Evolutionary conservation across 768 basidiomycete genomes (phyloP).

Genomic region (Jaapia argillacea): DNA sequence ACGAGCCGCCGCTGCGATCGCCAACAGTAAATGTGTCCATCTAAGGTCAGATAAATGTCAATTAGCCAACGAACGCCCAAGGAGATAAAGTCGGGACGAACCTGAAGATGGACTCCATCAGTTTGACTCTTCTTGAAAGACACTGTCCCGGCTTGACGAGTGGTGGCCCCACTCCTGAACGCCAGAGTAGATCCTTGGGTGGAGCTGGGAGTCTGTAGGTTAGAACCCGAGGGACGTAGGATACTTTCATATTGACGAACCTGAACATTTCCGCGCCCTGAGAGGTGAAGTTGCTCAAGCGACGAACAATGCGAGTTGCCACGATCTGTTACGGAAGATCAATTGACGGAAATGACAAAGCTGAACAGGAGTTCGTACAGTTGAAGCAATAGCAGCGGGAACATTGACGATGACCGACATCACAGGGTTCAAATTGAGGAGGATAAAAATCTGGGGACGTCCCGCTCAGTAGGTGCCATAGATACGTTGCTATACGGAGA

Average conservation of each 20-base stretch:
- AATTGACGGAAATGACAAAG: neutral
- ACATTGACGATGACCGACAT: conserved; percentile 71
- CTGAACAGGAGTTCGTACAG: conserved; percentile 28
- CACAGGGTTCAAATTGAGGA: conserved; percentile 58
- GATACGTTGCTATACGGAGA: neutral
- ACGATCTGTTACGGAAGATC: conserved; percentile 39
- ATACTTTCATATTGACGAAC: conserved; percentile 39
- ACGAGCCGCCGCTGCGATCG: conserved; percentile 28
- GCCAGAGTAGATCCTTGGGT: conserved; percentile 46
- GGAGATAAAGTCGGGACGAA: too few relatives aligned
- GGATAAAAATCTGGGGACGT: conserved; percentile 40
- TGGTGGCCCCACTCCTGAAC: conserved; percentile 34
- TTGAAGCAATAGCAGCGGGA: conserved; percentile 60
- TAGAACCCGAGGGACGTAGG: conserved; percentile 9
- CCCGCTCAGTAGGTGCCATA: conserved; percentile 1
- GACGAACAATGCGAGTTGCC: conserved; percentile 50
- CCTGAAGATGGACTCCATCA: conserved; percentile 55
- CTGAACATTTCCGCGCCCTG: conserved; percentile 38
- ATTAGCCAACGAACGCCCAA: too few relatives aligned
- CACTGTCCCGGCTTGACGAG: conserved; percentile 17
- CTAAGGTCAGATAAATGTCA: conserved; percentile 22
- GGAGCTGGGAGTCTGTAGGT: conserved; percentile 19
- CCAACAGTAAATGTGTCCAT: conserved; percentile 49
- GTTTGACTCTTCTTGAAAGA: conserved; percentile 23
- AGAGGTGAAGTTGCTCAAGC: conserved; percentile 47